Base-by-base conservation (phyloP, 2,329 filamentous ascomycete species). In the Hypoxylon sp. region DNA sequence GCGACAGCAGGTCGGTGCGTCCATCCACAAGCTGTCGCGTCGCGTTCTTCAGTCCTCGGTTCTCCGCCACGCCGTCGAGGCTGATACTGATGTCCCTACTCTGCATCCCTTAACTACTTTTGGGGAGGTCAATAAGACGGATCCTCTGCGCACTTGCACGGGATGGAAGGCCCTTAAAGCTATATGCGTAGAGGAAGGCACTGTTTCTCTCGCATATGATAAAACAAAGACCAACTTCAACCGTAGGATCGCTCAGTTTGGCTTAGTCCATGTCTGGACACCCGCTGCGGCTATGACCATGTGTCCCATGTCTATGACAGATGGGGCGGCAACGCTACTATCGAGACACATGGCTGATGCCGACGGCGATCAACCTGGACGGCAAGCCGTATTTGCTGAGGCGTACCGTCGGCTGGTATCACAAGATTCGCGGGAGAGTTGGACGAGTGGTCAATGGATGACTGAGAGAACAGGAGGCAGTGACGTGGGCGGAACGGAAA, bases 391-490 rank as follows among this genome's bases (percentile, higher is more conserved):
- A 0, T 76, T 82, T 20, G 66, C 74, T 34, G 74, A 80, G 34
- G 79, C 79, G 1, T 82, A 80, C 67, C 69, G 73, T 6, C 76
- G 78, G n/a, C 73, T 87, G 11, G 80, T 77, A 6, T 80, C 79
- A 24, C 75, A 80, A 2, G 76, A 85, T 37, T 74, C 79, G 0
- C 61, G 68, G 0, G 65, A 73, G 20, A 81, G 80, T 2, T 89
- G 86, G 86, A 88, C 85, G 1, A 85, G 81, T 41, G 86, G 85
- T 0, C 86, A 88, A 69, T 89, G 86, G 86, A 88, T 88, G 85
- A 89, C 86, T 0, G 86, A 88, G 64, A 76, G 86, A 6, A 76
- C 80, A 0, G 85, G 86, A 1, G 86, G 86, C 0, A 85, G 83
- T 60, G 85, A 88, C 68, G 85, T 88, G 0, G 81, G 82, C 8